These are phyloP conservation scores for Sarocladiaceae sp. DNA, from an alignment of 2,329 filamentous ascomycete genomes.

Conservation along the genomic window DNA sequence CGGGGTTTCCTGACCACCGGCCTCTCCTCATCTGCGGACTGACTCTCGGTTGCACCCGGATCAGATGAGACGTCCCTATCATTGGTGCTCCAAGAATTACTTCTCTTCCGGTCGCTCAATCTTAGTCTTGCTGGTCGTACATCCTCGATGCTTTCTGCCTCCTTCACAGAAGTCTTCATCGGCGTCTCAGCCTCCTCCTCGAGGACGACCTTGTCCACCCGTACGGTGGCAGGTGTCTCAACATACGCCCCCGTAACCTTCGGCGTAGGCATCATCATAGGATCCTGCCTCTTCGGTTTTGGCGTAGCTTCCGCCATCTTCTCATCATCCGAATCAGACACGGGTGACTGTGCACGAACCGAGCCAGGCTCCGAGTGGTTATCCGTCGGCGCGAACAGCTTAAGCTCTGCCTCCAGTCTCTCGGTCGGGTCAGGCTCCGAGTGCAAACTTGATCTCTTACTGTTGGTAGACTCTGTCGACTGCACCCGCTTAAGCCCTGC, in stretches of 20 bases:
- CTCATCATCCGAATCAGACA: constrained; percentile 26
- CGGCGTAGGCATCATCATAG: constrained; percentile 47
- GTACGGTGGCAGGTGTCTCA: constrained; percentile 48
- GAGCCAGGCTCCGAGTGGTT: constrained; percentile 54
- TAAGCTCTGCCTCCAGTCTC: constrained; percentile 52
- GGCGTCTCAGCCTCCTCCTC: neutral
- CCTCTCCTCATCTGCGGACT: neutral
- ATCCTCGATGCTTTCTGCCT: neutral
- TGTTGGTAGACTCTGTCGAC: constrained; percentile 42
- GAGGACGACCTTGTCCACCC: constrained; percentile 27
- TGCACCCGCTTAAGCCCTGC: constrained; percentile 35
- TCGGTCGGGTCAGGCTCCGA: constrained; percentile 53
- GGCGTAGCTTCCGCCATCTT: constrained; percentile 42
- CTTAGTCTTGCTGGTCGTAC: constrained; percentile 10
- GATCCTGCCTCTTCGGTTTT: constrained; percentile 38
- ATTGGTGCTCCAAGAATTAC: constrained; percentile 1
- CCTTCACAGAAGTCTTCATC: neutral
- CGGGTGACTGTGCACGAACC: constrained; percentile 42
- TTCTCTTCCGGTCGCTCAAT: constrained; percentile 20
- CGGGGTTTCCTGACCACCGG: constrained; percentile 23
- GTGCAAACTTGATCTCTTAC: constrained; percentile 44
- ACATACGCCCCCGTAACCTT: constrained; percentile 52
- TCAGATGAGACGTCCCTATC: constrained; percentile 15
- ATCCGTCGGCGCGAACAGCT: constrained; percentile 50
- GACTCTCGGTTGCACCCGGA: constrained; percentile 20